Base-by-base conservation (phyloP, 805 yeast species). In the Maudiozyma serrabonitensis region DNA sequence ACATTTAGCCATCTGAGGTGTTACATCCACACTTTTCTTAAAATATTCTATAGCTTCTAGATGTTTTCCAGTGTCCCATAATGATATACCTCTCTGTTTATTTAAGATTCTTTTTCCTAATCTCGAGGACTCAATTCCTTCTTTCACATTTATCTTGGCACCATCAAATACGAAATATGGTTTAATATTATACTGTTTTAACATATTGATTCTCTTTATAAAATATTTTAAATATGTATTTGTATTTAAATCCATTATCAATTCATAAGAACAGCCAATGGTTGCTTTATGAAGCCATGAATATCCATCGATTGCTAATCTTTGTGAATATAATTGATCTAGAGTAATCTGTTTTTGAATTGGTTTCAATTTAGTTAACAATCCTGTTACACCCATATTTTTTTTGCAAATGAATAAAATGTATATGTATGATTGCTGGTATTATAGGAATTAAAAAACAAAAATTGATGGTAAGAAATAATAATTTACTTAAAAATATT, bases 81-180 rank as follows among this genome's bases (percentile, higher is more conserved):
- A 73, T 42, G 69, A 70, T 45, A 75, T 62, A 0, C 87, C 95
- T 47, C 71, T 69, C n/a, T 62, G 62, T 49, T 73, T 74, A 34
- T 87, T 87, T 52, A 73, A 76, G 12, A 68, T 69, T 50, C 97
- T 72, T 42, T 68, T 73, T 44, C 57, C 60, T 6, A 73, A 70
- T 53, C 98, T 72, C 53, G 80, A 83, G 15, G 56, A 55, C 55
- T 87, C 93, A 0, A 95, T 86, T 4, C 69, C 78, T 12, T 73
- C 74, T 63, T 91, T 91, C 34, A 89, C 80, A 1, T 87, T 88
- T 45, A 91, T 70, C 43, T 80, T 73, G 54, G 86, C 93, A 2
- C 99, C 99, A 63, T 91, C 99, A 67, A 91, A 88, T 1, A 91
- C 97, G 61, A 91, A 72, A 58, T 81, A 87, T 0, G 96, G 95